Conservation (phyloP, 768 basidiomycete species). For the Zangia roseola region DNA sequence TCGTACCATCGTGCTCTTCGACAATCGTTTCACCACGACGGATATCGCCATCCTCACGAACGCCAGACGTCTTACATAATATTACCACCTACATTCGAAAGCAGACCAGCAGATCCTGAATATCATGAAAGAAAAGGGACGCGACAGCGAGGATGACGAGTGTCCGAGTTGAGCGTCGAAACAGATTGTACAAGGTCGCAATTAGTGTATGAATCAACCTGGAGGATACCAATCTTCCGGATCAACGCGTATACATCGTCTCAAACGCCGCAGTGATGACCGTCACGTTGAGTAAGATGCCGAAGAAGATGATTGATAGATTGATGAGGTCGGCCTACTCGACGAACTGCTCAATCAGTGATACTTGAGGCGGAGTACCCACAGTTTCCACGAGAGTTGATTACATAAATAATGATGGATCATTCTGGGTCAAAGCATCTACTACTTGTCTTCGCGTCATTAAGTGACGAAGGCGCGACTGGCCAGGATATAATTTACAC, state of each 20-base stretch:
- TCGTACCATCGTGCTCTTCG: constrained; percentile 33
- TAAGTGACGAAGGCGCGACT: too few relatives aligned
- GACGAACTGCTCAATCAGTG: constrained; percentile 16
- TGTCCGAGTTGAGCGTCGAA: not conserved
- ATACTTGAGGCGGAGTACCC: not conserved
- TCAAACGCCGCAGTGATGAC: constrained; percentile 17
- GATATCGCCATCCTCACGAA: constrained; percentile 34
- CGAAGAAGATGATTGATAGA: constrained; percentile 22
- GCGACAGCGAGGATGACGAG: constrained; percentile 19
- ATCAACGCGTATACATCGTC: constrained; percentile 28
- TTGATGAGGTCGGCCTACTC: constrained; percentile 23
- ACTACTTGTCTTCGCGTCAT: too few relatives aligned
- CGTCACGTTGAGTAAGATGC: constrained; percentile 9
- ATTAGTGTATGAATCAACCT: constrained; percentile 23
- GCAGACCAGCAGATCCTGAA: constrained; percentile 33
- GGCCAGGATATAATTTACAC: too few relatives aligned
- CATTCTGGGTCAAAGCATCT: too few relatives aligned
- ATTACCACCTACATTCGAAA: constrained; percentile 38
- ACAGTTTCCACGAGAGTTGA: too few relatives aligned
- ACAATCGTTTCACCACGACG: constrained; percentile 34
- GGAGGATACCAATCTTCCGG: constrained; percentile 15
- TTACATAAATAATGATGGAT: too few relatives aligned
- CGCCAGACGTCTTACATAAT: constrained; percentile 26
- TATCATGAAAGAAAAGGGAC: constrained; percentile 23
- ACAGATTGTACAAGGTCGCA: constrained; percentile 12